Percentiles rank a stretch among this genome's conserved stretches.
Conservation (phyloP, 352 stramenopile species). For the Globisporangium okanoganense region DNA sequence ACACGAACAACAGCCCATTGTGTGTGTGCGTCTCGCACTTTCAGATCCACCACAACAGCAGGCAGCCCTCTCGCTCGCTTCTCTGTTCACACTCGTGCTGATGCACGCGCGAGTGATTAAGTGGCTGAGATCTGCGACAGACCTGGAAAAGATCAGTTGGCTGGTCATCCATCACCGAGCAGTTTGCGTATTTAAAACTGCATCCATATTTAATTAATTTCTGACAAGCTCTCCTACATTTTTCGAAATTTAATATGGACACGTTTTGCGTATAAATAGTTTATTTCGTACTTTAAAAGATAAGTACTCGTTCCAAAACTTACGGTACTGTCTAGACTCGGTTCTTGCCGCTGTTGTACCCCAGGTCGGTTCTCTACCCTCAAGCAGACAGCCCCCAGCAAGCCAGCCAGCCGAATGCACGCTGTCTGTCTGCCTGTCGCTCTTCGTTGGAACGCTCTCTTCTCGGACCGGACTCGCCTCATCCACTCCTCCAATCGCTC, state of each 20-base stretch:
- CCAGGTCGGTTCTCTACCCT: neutral
- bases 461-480: neutral
- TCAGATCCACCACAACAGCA: neutral
- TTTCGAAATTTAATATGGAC: neutral
- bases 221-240: too few relatives aligned
- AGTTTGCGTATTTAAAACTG: neutral
- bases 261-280: neutral
- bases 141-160: neutral
- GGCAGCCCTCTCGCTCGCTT: neutral
- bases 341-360: neutral
- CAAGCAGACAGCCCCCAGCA: neutral
- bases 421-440: neutral
- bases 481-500: neutral
- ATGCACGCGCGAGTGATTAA: neutral
- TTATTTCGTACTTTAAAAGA: neutral
- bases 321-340: neutral
- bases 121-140: neutral
- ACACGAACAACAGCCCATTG: neutral
- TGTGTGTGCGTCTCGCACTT: neutral
- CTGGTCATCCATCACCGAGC: neutral
- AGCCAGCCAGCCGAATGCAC: neutral
- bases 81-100: neutral
- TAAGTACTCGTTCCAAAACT: neutral
- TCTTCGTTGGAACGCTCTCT: neutral
- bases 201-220: neutral